These are phyloP conservation scores for Orbilia brochopaga DNA, from an alignment of 2,329 filamentous ascomycete genomes.

Conservation along the genomic window DNA sequence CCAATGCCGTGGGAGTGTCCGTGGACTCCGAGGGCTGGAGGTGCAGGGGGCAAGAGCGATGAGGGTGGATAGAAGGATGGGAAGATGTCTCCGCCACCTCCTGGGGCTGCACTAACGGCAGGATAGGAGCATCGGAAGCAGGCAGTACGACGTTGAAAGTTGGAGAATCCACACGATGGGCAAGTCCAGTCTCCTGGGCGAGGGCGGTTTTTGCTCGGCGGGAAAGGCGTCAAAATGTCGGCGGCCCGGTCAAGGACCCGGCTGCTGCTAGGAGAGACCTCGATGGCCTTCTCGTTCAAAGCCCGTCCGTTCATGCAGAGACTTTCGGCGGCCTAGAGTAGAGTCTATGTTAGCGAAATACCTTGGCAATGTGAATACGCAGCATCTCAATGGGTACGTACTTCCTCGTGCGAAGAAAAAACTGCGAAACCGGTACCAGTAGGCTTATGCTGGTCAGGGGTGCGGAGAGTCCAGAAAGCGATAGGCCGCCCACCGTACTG, in stretches of 20 bases:
- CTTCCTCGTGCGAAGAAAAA: conserved; percentile 98
- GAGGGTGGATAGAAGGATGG: conserved; percentile 72
- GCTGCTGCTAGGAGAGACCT: conserved; percentile 96
- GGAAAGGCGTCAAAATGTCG: conserved; percentile 95
- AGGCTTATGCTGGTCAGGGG: conserved; percentile 98
- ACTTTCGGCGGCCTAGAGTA: conserved; percentile 82
- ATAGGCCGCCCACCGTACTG: conserved; percentile 97
- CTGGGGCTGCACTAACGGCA: conserved; percentile 78
- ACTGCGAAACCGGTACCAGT: conserved; percentile 97
- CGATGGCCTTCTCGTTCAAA: conserved; percentile 97
- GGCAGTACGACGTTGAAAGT: conserved; percentile 97
- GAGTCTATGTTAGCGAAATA: conserved; percentile 23
- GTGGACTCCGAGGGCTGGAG: conserved; percentile 63
- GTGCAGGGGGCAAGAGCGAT: conserved; percentile 76
- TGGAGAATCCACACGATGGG: conserved; percentile 97
- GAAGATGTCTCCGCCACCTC: conserved; percentile 70
- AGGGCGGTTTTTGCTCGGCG: conserved; percentile 96
- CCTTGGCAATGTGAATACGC: conserved; percentile 57
- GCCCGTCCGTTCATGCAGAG: conserved; percentile 99
- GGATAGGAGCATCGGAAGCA: conserved; percentile 99
- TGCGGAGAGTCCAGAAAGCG: conserved; percentile 97
- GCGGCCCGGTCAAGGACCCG: conserved; percentile 93
- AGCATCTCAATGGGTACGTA: conserved; percentile 60
- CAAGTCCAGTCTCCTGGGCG: conserved; percentile 98
- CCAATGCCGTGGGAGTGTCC: conserved; percentile 60